These are phyloP conservation scores for Hebeloma cylindrosporum DNA, from an alignment of 768 basidiomycete species.

Conservation along the genomic window DNA sequence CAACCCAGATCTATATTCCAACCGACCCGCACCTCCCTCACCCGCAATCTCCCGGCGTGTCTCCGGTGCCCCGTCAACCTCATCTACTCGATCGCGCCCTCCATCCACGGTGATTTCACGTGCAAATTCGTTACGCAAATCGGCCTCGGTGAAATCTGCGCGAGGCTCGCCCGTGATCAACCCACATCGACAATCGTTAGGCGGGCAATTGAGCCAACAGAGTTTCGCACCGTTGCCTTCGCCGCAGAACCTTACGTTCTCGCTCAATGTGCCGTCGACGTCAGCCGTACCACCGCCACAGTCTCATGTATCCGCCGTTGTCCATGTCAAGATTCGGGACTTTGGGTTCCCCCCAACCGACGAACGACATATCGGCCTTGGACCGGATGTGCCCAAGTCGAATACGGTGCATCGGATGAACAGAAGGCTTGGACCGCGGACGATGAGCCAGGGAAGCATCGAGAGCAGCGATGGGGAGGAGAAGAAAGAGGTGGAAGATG, in stretches of 20 bases:
- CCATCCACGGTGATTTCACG: constrained; percentile 25
- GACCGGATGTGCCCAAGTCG: constrained; percentile 38
- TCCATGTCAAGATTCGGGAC: constrained; percentile 43
- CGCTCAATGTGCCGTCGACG: constrained; percentile 4
- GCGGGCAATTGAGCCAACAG: constrained; percentile 17
- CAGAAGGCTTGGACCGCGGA: constrained; percentile 26
- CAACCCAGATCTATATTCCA: constrained; percentile 26
- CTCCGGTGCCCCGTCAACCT: constrained; percentile 35
- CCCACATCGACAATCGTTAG: constrained; percentile 16
- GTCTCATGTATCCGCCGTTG: constrained; percentile 4
- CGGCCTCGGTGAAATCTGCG: constrained; percentile 6
- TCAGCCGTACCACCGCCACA: neutral
- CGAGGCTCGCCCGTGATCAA: constrained; percentile 19
- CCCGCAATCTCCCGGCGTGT: constrained; percentile 51
- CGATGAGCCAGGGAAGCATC: constrained; percentile 17
- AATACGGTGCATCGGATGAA: constrained; percentile 38
- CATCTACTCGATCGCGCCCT: constrained; percentile 25
- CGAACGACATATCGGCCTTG: constrained; percentile 40
- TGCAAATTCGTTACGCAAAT: constrained; percentile 22
- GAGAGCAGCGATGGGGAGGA: constrained; percentile 27
- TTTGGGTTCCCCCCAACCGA: constrained; percentile 37
- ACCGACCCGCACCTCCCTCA: constrained; percentile 63
- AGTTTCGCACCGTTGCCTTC: constrained; percentile 14
- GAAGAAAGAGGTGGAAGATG: constrained; percentile 19
- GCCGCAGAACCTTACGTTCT: constrained; percentile 13